phyloP scores from a whole-genome alignment of 1,284 basidiomycete genomes.

The Singerocomus rubriflavus region DNA sequence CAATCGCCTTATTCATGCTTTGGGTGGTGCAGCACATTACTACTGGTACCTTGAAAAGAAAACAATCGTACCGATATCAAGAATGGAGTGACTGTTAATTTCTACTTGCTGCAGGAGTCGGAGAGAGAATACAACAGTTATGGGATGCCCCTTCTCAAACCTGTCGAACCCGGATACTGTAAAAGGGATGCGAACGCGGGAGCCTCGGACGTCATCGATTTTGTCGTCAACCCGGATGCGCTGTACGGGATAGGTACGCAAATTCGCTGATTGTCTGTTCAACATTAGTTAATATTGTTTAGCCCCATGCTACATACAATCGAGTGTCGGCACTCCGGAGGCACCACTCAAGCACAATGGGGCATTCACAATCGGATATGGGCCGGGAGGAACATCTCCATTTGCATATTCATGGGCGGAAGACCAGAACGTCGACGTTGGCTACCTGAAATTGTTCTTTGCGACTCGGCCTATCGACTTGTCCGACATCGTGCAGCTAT shows the following conservation, averaged over 20 bases:
- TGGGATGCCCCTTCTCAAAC: constrained; percentile 5
- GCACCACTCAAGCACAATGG: constrained; percentile 4
- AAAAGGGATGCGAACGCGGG: neutral
- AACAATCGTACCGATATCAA: neutral
- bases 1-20: neutral
- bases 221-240: constrained; percentile 9
- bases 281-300: neutral
- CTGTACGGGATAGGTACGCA: constrained; percentile 19
- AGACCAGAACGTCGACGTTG: constrained; percentile 17
- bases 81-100: constrained; percentile 10
- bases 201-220: constrained; percentile 16
- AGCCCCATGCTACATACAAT: constrained; percentile 17
- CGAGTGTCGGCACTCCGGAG: neutral
- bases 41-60: constrained; percentile 24
- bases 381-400: constrained; percentile 5
- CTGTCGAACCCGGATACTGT: constrained; percentile 7
- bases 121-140: constrained; percentile 5
- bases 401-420: constrained; percentile 6
- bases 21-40: constrained; percentile 17
- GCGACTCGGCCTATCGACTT: constrained; percentile 18
- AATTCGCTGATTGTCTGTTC: neutral
- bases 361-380: constrained; percentile 21
- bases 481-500: constrained; percentile 9
- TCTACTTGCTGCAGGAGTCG: constrained; percentile 12
- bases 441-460: constrained; percentile 25